Percentiles rank a stretch among this genome's conserved stretches.
These are phyloP conservation scores for Ilex paraguariensis DNA, from an alignment of 305 asterid genomes.

Conservation along the genomic window DNA sequence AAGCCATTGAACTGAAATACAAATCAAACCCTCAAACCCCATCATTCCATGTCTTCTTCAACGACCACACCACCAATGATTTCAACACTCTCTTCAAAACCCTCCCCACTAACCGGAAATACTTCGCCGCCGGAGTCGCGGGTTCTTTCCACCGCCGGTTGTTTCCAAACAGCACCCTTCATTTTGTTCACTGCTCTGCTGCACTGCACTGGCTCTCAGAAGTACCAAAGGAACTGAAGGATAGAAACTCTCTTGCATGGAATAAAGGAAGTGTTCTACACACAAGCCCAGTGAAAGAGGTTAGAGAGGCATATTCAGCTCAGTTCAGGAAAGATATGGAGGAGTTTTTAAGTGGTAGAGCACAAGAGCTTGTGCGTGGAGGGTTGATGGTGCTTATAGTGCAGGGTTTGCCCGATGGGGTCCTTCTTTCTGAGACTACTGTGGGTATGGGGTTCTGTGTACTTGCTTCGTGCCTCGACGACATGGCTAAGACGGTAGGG, in stretches of 20 bases:
- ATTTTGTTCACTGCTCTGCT: conserved; percentile 49
- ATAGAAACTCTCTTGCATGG: conserved; percentile 28
- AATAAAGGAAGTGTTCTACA: conserved; percentile 43
- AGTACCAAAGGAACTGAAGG: conserved; percentile 28
- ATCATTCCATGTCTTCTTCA: conserved; percentile 48
- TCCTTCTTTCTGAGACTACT: conserved; percentile 21
- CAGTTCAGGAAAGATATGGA: conserved; percentile 39
- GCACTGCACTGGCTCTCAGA: conserved; percentile 54
- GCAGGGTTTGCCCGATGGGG: conserved; percentile 37
- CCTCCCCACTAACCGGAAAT: conserved; percentile 19
- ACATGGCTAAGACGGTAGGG: conserved; percentile 40
- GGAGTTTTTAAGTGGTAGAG: conserved; percentile 40
- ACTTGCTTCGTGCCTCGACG: conserved; percentile 41
- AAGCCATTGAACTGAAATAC: conserved; percentile 25
- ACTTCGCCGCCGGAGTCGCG: conserved; percentile 37
- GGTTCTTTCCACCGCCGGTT: conserved; percentile 46
- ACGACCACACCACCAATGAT: conserved; percentile 40
- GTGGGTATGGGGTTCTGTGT: conserved; percentile 27
- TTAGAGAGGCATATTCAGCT: conserved; percentile 27
- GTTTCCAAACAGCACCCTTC: conserved; percentile 26
- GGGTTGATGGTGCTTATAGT: conserved; percentile 43
- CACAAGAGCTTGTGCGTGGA: conserved; percentile 38
- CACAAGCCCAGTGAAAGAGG: conserved; percentile 35
- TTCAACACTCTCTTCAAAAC: conserved; percentile 48
- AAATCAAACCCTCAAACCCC: conserved; percentile 14